Base-by-base conservation (phyloP, 2,329 filamentous ascomycete species). In the Stagonosporopsis cucurbitacearum region DNA sequence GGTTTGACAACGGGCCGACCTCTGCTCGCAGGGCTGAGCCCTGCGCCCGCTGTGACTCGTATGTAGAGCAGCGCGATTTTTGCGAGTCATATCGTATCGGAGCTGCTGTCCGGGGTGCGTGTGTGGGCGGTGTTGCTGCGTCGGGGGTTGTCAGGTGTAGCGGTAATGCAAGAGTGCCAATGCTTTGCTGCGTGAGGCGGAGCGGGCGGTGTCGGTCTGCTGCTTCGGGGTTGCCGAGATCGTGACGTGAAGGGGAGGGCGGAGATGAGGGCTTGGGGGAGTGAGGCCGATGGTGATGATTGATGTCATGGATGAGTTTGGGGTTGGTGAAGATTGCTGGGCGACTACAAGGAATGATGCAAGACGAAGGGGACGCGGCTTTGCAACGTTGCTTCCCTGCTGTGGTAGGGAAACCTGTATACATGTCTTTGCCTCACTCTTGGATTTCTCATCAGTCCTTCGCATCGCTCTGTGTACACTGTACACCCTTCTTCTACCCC, bases 1-100 rank as follows among this genome's bases (percentile, higher is more conserved):
- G 39, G 28, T 17, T 17, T 46, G 52, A 50, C 46, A 36, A 44
- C 52, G 52, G 52, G 20, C 53, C 53, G 47, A 56, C 5, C 15
- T 25, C 13, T 2, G 12, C 20, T 32, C 45, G 36, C 52, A 56
- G 37, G 48, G 53, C 53, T 56, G 53, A 51, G 42, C n/a, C n/a
- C 32, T 50, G 47, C 22, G 7, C 30, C 7, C 8, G 7, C 25
- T 41, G n/a, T n/a, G n/a, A 20, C 9, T 28, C 46, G 17, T 9
- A n/a, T n/a, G n/a, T n/a, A n/a, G n/a, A n/a, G 25, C 30, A 41
- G 19, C 8, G 9, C 12, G 13, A 13, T 39, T 20, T 28, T n/a
- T 32, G 25, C 53, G 42, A 56, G 53, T 48, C 53, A 51, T n/a
- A n/a, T n/a, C n/a, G n/a, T n/a, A n/a, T n/a, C 20, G 42, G 42